Evolutionary conservation across 1,284 basidiomycete species (phyloP).

Genomic region (Grifola frondosa): DNA sequence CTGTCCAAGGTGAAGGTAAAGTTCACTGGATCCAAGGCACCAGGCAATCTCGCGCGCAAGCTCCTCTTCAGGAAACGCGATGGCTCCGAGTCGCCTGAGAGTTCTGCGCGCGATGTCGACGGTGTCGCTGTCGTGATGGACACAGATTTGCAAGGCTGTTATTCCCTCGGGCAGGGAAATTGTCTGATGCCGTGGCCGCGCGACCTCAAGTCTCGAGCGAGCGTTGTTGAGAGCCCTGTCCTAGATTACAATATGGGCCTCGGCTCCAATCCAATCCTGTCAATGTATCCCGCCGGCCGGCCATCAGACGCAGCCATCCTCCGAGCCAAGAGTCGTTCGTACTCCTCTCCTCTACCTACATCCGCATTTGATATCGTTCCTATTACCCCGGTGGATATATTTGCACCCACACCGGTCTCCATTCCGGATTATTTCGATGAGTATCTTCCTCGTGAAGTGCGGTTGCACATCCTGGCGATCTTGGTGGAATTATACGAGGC

Average conservation of each 20-base stretch:
- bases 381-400: conserved; percentile 43
- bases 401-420: conserved; percentile 46
- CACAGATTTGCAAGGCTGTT: conserved; percentile 18
- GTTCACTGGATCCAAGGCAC: conserved; percentile 41
- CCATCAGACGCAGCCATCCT: conserved; percentile 26
- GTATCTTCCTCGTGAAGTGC: conserved; percentile 73
- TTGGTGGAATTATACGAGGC: conserved; percentile 54
- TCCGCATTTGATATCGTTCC: conserved; percentile 54
- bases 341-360: conserved; percentile 57
- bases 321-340: conserved; percentile 56
- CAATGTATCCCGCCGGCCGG: conserved; percentile 21
- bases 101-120: conserved; percentile 10
- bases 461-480: conserved; percentile 58
- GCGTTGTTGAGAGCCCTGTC: conserved; percentile 29
- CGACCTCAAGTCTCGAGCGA: conserved; percentile 33
- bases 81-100: conserved; percentile 8
- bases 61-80: conserved; percentile 46
- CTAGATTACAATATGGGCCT: conserved; percentile 29
- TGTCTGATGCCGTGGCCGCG: conserved; percentile 46
- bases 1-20: conserved; percentile 49
- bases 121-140: conserved; percentile 14
- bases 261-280: conserved; percentile 19
- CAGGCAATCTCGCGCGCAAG: conserved; percentile 54
- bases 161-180: conserved; percentile 31
- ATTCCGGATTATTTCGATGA: conserved; percentile 61